phyloP scores from a whole-genome alignment of 163 green algal species.

The Chlamydomonas reinhardtii region DNA sequence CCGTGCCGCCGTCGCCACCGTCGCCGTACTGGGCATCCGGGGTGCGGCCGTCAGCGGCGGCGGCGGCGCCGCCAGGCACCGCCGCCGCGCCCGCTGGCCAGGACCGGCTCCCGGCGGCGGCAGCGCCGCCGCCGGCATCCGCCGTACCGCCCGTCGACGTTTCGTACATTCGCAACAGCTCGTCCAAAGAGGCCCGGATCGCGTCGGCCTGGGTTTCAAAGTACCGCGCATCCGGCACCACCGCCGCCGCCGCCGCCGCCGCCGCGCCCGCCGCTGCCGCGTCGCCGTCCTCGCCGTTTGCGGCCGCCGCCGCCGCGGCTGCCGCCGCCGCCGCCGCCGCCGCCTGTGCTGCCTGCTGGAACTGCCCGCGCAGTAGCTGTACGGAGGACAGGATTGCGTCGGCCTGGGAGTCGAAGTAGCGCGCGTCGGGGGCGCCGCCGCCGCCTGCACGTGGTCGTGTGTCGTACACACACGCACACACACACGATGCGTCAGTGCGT shows the following conservation, averaged over 20 bases:
- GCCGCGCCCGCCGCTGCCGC: background rate
- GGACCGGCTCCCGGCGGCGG: background rate
- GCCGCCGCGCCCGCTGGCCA: background rate
- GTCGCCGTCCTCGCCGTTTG: background rate
- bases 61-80: background rate
- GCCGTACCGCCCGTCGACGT: background rate
- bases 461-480: no score
- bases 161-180: conserved; percentile 25
- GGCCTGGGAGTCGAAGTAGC: conserved; percentile 40
- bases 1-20: background rate
- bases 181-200: conserved; percentile 20
- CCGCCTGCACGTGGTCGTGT: background rate
- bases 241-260: background rate
- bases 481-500: no score
- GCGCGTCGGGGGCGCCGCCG: conserved; percentile 1
- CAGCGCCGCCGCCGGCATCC: background rate
- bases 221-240: conserved; percentile 33
- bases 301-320: background rate
- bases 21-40: conserved; percentile 18
- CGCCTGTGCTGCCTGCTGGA: conserved; percentile 10
- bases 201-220: conserved; percentile 37
- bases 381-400: conserved; percentile 28
- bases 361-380: conserved; percentile 3
- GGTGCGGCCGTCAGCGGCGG: background rate
- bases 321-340: background rate